phyloP scores from a whole-genome alignment of 768 basidiomycete genomes.

The Suillus fuscotomentosus region DNA sequence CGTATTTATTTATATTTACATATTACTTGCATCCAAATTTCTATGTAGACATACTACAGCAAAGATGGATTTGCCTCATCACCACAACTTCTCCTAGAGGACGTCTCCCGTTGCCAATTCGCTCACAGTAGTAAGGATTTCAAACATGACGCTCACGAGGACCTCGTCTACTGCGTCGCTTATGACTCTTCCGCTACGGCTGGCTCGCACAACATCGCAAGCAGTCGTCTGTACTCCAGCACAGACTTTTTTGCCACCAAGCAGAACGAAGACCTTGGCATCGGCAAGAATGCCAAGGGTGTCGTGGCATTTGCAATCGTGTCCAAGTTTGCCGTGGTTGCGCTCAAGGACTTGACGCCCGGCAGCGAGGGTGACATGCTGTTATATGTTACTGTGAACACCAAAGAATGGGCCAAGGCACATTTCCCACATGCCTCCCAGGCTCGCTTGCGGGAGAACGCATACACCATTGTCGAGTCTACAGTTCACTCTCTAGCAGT shows the following conservation, averaged over 20 bases:
- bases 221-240: slow-evolving; percentile 76
- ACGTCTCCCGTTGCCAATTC: slow-evolving; percentile 82
- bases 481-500: slow-evolving; percentile 93
- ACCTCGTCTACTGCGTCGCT: slow-evolving; percentile 88
- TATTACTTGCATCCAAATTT: slow-evolving; percentile 9
- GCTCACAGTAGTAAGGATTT: slow-evolving; percentile 86
- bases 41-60: slow-evolving; percentile 81
- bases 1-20: slow-evolving; percentile 1
- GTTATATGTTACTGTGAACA: slow-evolving; percentile 85
- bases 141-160: slow-evolving; percentile 67
- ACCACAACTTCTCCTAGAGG: slow-evolving; percentile 57
- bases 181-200: slow-evolving; percentile 60
- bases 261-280: slow-evolving; percentile 82
- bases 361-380: slow-evolving; percentile 68
- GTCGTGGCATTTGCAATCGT: slow-evolving; percentile 94
- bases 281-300: slow-evolving; percentile 81
- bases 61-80: slow-evolving; percentile 73
- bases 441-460: slow-evolving; percentile 80
- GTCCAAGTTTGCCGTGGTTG: slow-evolving; percentile 89
- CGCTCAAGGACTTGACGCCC: slow-evolving; percentile 66
- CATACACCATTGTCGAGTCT: slow-evolving; percentile 94
- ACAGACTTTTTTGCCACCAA: slow-evolving; percentile 76
- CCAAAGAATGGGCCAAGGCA: slow-evolving; percentile 81
- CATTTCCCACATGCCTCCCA: slow-evolving; percentile 90
- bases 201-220: slow-evolving; percentile 43